Base-by-base conservation (phyloP, 805 yeast genomes). In the Yamadazyma olivae region DNA sequence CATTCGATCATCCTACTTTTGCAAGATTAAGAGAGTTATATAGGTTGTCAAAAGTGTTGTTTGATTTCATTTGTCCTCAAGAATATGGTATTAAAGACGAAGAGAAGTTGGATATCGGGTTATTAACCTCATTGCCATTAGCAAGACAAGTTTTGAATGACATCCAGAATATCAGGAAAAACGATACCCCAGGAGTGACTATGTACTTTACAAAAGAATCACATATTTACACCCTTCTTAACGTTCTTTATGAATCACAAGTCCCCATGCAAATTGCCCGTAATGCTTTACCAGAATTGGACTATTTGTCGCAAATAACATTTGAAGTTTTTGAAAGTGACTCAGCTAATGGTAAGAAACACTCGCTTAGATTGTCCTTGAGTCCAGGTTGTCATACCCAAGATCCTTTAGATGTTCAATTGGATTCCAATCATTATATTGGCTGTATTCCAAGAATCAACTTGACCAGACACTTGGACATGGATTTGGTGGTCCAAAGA, bases 321-420 rank as follows among this genome's bases (percentile, higher is more conserved):
- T 93, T 93, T 64, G 99, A 93, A 59, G 64, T 93, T 18, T 93
- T 89, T 59, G 98, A 93, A 59, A 75, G 80, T 27, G 79, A 79
- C 20, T 67, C 74, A 24, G 69, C 75, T 7, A 81, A 83, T 6
- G 80, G 78, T 35, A 86, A 87, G 60, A 83, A 85, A 51, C 96
- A 91, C 57, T 83, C 96, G 4, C 83, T 93, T 38, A 75, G 98
- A 52, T 72, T 93, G 42, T 83, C 91, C n/a, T 71, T 93, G 49
- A 85, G 96, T 4, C 98, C 99, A 1, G 99, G 99, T 15, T 93
- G 99, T 61, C 97, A 93, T 62, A 90, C 98, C 0, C 95, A 89
- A 53, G 96, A 91, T 59, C 99, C 99, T 18, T 71, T 93, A 45
- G 99, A 93, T 62, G 95, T 95, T 30, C 96, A 91, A 59, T 71